Evolutionary conservation across 108 stramenopile species (phyloP).

Genomic region (Nannochloropsis granulata): DNA sequence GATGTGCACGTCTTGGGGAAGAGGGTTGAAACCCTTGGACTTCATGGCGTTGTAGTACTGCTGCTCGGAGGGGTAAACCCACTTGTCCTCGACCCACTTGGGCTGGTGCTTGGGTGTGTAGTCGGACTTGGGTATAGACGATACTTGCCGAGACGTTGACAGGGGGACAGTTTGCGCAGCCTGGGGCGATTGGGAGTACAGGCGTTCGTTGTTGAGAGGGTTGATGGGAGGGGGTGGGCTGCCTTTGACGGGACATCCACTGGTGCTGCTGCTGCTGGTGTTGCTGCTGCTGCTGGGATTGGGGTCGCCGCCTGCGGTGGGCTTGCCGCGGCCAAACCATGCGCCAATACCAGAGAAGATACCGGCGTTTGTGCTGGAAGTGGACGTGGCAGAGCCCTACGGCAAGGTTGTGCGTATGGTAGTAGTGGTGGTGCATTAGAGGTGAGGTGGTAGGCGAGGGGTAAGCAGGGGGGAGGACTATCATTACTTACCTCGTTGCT

Average conservation of each 20-base stretch:
- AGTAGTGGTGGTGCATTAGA: too few species aligned
- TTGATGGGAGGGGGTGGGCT: not conserved
- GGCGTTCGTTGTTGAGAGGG: slow-evolving; percentile 8
- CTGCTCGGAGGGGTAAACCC: slow-evolving; percentile 94
- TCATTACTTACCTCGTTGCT: not conserved
- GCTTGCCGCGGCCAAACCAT: not conserved
- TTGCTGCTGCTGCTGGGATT: not conserved
- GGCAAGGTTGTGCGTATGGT: too few species aligned
- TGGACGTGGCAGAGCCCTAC: too few species aligned
- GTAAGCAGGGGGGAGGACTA: not conserved
- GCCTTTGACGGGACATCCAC: not conserved
- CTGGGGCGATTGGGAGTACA: slow-evolving; percentile 18
- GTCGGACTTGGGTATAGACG: slow-evolving; percentile 25
- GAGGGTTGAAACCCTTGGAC: slow-evolving; percentile 71
- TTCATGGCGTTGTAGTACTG: slow-evolving; percentile 92
- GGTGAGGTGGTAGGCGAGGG: too few species aligned
- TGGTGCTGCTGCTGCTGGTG: not conserved
- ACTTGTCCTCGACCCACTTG: slow-evolving; percentile 28
- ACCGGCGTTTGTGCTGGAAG: not conserved
- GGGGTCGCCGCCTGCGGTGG: not conserved
- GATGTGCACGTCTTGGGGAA: slow-evolving; percentile 55
- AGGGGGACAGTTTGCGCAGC: slow-evolving; percentile 26
- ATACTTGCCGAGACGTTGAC: slow-evolving; percentile 14
- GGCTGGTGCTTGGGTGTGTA: slow-evolving; percentile 34
- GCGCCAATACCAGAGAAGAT: not conserved